A percentile compares a stretch with the other conserved stretches of the same genome.
Evolutionary conservation across 768 basidiomycete species (phyloP).

Genomic region (Harrya chromipes): DNA sequence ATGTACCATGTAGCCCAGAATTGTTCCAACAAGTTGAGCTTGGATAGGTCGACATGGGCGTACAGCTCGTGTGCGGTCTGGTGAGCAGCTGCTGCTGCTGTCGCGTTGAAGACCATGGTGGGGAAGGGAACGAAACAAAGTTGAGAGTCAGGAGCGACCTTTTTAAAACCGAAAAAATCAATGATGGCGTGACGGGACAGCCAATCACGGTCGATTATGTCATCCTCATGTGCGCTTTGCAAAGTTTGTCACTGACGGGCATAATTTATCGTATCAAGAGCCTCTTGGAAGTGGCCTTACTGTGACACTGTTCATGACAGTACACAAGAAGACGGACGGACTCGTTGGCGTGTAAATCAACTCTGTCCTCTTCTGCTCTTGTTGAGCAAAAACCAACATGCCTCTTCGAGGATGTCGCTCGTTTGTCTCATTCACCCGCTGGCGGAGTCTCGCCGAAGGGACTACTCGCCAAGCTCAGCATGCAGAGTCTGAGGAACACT

Average conservation of each 20-base stretch:
- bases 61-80: constrained; percentile 46
- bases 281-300: too few relatives aligned
- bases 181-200: constrained; percentile 26
- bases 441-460: neutral
- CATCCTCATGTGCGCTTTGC: neutral
- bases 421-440: constrained; percentile 5
- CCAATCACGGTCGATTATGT: constrained; percentile 27
- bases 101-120: constrained; percentile 44
- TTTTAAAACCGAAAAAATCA: constrained; percentile 10
- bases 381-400: constrained; percentile 16
- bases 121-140: neutral
- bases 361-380: constrained; percentile 5
- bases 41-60: constrained; percentile 52
- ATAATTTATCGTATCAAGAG: neutral
- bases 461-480: neutral
- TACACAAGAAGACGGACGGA: too few relatives aligned
- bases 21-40: constrained; percentile 69
- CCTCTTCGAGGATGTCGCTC: constrained; percentile 13
- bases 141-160: neutral
- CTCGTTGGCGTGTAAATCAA: too few relatives aligned
- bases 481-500: constrained; percentile 4
- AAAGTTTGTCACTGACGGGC: too few relatives aligned
- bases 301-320: too few relatives aligned
- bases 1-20: constrained; percentile 87
- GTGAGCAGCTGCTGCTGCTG: constrained; percentile 28